Evolutionary conservation across 805 yeast species (phyloP).

Genomic region (Lipomyces orientalis): DNA sequence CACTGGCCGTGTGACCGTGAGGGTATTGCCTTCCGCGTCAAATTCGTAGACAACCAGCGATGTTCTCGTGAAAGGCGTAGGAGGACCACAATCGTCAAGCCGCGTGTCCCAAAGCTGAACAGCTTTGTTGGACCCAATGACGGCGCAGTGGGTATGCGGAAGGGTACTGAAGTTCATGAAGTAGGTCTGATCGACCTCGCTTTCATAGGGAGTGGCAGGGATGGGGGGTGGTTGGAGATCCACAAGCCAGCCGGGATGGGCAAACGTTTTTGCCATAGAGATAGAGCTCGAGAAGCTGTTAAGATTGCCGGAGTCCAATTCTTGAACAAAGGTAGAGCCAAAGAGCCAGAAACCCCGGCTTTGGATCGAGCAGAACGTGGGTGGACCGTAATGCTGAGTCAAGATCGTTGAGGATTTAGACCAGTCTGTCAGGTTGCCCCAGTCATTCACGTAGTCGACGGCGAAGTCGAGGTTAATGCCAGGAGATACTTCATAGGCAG

Average conservation of each 20-base stretch:
- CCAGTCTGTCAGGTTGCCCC: too few species aligned
- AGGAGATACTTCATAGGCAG: background rate
- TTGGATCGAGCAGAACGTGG: conserved; percentile 14
- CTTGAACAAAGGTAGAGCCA: conserved; percentile 21
- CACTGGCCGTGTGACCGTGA: conserved; percentile 18
- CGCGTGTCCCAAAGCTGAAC: conserved; percentile 21
- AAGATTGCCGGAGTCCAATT: background rate
- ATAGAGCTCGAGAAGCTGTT: conserved; percentile 11
- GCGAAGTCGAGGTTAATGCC: background rate
- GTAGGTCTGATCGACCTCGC: background rate
- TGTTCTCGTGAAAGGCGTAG: conserved; percentile 5
- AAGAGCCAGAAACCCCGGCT: conserved; percentile 25
- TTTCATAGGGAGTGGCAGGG: conserved; percentile 18
- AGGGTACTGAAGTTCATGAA: background rate
- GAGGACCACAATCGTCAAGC: conserved; percentile 6
- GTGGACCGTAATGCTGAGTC: conserved; percentile 20
- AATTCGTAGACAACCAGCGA: conserved; percentile 18
- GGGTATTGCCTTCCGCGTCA: background rate
- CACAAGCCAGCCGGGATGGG: conserved; percentile 22
- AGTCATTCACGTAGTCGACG: background rate
- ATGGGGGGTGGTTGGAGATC: conserved; percentile 18
- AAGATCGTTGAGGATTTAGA: conserved; percentile 14
- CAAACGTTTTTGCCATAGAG: conserved; percentile 12
- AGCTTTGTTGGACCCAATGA: conserved; percentile 17
- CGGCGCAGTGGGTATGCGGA: conserved; percentile 18